phyloP scores from a whole-genome alignment of 768 basidiomycete genomes.

The Tephrocybe sp. region DNA sequence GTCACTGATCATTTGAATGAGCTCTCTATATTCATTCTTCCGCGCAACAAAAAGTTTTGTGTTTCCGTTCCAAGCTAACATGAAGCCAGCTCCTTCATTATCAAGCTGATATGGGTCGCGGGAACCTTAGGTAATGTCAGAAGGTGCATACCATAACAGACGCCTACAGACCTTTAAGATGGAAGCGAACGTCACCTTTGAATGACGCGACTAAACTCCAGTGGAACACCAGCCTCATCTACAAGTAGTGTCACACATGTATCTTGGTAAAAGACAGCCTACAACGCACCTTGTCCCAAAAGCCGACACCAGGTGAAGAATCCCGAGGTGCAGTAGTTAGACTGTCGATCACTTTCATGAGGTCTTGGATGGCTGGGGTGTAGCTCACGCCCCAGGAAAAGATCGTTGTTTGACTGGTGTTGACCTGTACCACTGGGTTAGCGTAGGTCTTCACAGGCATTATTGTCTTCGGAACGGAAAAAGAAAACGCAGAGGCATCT shows the following conservation, averaged over 20 bases:
- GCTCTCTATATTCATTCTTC: constrained; percentile 69
- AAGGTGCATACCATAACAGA: background rate
- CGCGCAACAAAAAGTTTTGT: constrained; percentile 71
- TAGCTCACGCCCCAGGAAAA: constrained; percentile 92
- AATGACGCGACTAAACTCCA: constrained; percentile 76
- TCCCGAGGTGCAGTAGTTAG: constrained; percentile 78
- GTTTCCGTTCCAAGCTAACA: constrained; percentile 78
- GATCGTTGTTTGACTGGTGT: constrained; percentile 63
- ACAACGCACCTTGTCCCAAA: constrained; percentile 86
- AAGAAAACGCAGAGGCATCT: constrained; percentile 51
- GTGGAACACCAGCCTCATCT: constrained; percentile 81
- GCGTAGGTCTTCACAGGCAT: constrained; percentile 96
- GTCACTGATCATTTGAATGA: constrained; percentile 82
- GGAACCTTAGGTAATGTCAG: constrained; percentile 50
- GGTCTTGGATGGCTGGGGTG: constrained; percentile 81
- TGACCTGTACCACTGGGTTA: constrained; percentile 65
- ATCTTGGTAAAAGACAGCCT: background rate
- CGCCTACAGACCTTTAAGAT: constrained; percentile 76
- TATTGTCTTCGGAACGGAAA: constrained; percentile 83
- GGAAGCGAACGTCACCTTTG: constrained; percentile 67
- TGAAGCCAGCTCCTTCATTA: constrained; percentile 83
- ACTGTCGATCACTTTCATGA: constrained; percentile 81
- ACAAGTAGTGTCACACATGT: background rate
- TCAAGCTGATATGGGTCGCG: constrained; percentile 75
- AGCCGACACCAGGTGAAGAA: constrained; percentile 79